Base-by-base conservation (phyloP, 2,329 filamentous ascomycete species). In the Aciculosporium take region DNA sequence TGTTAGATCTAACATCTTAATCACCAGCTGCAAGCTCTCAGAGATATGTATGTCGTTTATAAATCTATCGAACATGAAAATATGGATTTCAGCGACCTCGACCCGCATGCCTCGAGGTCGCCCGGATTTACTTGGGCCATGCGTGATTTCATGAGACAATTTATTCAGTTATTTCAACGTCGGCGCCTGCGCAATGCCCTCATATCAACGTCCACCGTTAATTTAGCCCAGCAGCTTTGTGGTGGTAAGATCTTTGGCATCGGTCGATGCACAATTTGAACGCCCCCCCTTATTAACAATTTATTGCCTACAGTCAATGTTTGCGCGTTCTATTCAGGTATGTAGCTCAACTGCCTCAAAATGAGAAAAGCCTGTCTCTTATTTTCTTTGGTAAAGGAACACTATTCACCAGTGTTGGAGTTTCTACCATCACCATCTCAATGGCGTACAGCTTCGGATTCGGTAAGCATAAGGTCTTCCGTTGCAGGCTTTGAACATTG, bases 301-400 rank as follows among this genome's bases (percentile, higher is more conserved):
- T 0, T 8, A 31, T 24, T 24, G 21, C 23, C 30, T 3, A 10
- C 23, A 62, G 56, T 62, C 42, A 66, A 65, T 15, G 54, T 68
- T 0, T 53, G 66, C 4, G 64, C 65, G 0, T 68, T 69, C 39
- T 68, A 69, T 46, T 67, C 63, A 1, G 58, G 63, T 59, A 53
- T 20, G 38, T 25, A n/a, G 15, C 21, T 24, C 21, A 4, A 24
- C 15, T 15, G 18, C 15, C 20, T 24, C 12, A 15, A 13, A 5
- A 7, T 1, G 6, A 3, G n/a, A n/a, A n/a, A n/a, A n/a, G 4
- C 17, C 0, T 35, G 24, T 17, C 20, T 27, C 20, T 13, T 15
- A 13, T 39, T 51, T 5, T 52, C 25, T 15, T 1, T 2, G 4
- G 35, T n/a, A 12, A 21, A 49, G 52, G 52, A 27, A 54, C 45